Base-by-base conservation (phyloP, 2,329 filamentous ascomycete species). In the Trichoderma arundinaceum region DNA sequence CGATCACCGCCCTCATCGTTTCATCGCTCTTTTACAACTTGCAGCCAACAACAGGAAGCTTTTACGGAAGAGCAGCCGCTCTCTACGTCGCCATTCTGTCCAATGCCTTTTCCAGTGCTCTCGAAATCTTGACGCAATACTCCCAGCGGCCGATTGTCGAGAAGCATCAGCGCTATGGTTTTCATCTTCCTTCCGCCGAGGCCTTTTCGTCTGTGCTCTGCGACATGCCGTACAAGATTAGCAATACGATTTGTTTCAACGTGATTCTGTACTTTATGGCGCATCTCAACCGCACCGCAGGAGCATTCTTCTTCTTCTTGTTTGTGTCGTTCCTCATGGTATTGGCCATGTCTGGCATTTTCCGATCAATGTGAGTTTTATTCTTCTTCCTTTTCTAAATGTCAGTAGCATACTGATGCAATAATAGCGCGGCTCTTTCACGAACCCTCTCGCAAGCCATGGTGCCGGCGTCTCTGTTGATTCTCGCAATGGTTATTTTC, bases 271-370 rank as follows among this genome's bases (percentile, higher is more conserved):
- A 82, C 69, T 82, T 82, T 68, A 80, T 82, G 79, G 77, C 77
- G 1, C 53, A 77, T 44, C 72, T 83, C 0, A 75, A 77, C 9
- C 73, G 78, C 28, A 75, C 78, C 39, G 75, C 76, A 0, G 79
- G 78, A 0, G 73, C 77, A 0, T 84, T 83, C 72, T 84, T 83
- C 70, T 79, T 77, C 53, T 84, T 81, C 63, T 72, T 79, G 1
- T 69, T 83, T 0, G 73, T 83, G 43, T 78, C 79, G 10, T 80
- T 89, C 71, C 74, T 81, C 22, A 80, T 83, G 7, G 88, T 85
- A 0, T 73, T 90, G 66, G 82, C 82, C 67, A 89, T 90, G 87
- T 88, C 86, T 43, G 88, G 88, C 81, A 69, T 90, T 65, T 90
- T 90, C 78, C 73, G 76, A 52, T 76, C 73, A 28, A 73, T 76